Conservation (phyloP, 2,329 filamentous ascomycete genomes). For the Volutella citrinella region DNA sequence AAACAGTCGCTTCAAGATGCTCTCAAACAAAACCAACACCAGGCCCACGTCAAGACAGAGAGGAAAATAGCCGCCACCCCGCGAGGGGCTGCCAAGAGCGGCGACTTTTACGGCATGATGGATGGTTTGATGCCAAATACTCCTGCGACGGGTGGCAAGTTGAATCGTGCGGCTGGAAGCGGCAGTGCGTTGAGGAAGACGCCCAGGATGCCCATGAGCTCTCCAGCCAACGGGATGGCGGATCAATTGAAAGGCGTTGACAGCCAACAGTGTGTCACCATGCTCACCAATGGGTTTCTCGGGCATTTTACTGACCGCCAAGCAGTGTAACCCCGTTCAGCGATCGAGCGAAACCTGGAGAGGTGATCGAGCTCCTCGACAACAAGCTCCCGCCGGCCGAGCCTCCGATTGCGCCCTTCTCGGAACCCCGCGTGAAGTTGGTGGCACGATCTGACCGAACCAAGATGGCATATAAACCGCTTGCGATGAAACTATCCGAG, state of each 20-base stretch:
- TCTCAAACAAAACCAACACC: conserved; percentile 72
- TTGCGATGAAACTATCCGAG: conserved; percentile 93
- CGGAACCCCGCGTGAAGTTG: conserved; percentile 77
- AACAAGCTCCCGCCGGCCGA: conserved; percentile 65
- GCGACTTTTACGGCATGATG: conserved; percentile 82
- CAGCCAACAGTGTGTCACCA: conserved; percentile 23
- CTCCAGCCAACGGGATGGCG: conserved; percentile 30
- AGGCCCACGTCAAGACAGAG: conserved; percentile 58
- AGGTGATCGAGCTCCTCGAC: conserved; percentile 82
- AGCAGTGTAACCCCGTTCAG: conserved; percentile 53
- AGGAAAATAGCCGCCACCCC: conserved; percentile 63
- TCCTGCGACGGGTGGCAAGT: conserved; percentile 43
- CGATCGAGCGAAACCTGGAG: conserved; percentile 74
- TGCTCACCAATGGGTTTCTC: no score
- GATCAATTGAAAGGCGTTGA: conserved; percentile 32
- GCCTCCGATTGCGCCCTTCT: conserved; percentile 66
- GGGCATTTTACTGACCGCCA: no score
- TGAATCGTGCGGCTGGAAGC: conserved; percentile 32
- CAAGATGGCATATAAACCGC: conserved; percentile 86
- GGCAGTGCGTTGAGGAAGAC: conserved; percentile 32
- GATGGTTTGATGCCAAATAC: conserved; percentile 68
- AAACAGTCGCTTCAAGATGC: conserved; percentile 85
- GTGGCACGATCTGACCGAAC: conserved; percentile 85
- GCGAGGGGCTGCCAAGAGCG: conserved; percentile 51
- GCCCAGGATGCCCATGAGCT: conserved; percentile 30